Evolutionary conservation across 257 asterid species (phyloP).

Genomic region (Nicotiana tabacum): DNA sequence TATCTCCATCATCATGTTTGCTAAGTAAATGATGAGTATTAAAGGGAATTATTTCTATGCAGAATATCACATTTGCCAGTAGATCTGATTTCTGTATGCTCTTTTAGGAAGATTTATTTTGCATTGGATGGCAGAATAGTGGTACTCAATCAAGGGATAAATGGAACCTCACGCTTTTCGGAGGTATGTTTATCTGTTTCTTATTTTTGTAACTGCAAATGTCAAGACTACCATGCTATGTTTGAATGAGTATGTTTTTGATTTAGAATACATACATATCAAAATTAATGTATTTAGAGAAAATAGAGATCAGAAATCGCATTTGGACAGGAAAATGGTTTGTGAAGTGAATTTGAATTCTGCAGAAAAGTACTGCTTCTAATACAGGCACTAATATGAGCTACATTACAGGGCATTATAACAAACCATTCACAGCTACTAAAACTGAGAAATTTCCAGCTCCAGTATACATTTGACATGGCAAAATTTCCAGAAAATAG

Average conservation of each 20-base stretch:
- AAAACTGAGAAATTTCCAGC: not conserved
- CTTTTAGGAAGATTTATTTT: conserved; percentile 75
- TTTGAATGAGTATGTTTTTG: not conserved
- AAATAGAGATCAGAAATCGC: not conserved
- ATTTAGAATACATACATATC: not conserved
- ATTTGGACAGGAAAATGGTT: not conserved
- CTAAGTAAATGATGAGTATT: not conserved
- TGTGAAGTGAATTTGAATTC: not conserved
- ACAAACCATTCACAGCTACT: not conserved
- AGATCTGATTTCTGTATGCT: conserved; percentile 8
- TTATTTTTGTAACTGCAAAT: not conserved
- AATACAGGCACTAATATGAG: not conserved
- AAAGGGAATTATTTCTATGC: not conserved
- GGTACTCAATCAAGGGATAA: conserved; percentile 60
- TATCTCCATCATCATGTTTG: not conserved
- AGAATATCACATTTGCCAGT: not conserved
- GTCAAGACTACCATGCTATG: not conserved
- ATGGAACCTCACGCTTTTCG: conserved; percentile 70
- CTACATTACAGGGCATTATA: not conserved
- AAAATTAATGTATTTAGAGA: not conserved
- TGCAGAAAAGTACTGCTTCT: not conserved
- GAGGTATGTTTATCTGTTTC: conserved; percentile 48
- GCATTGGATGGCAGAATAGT: conserved; percentile 98
- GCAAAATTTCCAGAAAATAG: not conserved
- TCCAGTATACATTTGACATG: not conserved